Evolutionary conservation across 2,329 filamentous ascomycete genomes (phyloP).

Genomic region (Penicillium sp.): DNA sequence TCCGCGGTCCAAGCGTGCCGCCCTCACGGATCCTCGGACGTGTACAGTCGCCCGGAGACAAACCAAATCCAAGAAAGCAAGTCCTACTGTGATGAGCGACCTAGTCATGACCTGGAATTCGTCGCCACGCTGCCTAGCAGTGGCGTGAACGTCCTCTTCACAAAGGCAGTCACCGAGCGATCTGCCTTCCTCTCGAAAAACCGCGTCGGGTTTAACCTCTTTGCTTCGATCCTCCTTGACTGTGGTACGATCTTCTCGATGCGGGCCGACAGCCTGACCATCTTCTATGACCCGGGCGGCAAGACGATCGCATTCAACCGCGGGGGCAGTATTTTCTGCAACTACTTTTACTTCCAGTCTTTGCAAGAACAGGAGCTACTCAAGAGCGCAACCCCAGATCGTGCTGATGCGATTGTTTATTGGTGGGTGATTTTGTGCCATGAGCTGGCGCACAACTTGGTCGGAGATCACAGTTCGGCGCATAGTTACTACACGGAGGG

Average conservation of each 20-base stretch:
- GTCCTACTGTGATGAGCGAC: conserved; percentile 79
- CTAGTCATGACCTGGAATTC: conserved; percentile 70
- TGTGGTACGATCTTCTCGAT: conserved; percentile 72
- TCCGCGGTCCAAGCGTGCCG: conserved; percentile 78
- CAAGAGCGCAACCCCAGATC: conserved; percentile 44
- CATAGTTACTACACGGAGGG: conserved; percentile 85
- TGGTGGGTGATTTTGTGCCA: conserved; percentile 98
- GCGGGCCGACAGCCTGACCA: conserved; percentile 67
- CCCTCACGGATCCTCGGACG: conserved; percentile 67
- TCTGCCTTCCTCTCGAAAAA: conserved; percentile 63
- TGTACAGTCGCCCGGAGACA: conserved; percentile 73
- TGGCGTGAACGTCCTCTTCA: conserved; percentile 72
- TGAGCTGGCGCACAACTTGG: conserved; percentile 92
- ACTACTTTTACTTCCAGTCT: conserved; percentile 80
- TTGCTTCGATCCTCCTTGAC: conserved; percentile 68
- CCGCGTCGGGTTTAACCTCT: conserved; percentile 63
- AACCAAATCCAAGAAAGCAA: conserved; percentile 76
- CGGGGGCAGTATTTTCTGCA: conserved; percentile 87
- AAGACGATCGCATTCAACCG: conserved; percentile 91
- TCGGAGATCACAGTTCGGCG: conserved; percentile 70
- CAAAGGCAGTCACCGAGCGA: conserved; percentile 54
- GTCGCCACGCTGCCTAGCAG: conserved; percentile 66
- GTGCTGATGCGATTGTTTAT: conserved; percentile 71
- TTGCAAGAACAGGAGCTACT: conserved; percentile 63
- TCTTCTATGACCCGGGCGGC: conserved; percentile 79